Evolutionary conservation across 2,329 filamentous ascomycete species (phyloP).

Genomic region (Fusarium brachygibbosum): DNA sequence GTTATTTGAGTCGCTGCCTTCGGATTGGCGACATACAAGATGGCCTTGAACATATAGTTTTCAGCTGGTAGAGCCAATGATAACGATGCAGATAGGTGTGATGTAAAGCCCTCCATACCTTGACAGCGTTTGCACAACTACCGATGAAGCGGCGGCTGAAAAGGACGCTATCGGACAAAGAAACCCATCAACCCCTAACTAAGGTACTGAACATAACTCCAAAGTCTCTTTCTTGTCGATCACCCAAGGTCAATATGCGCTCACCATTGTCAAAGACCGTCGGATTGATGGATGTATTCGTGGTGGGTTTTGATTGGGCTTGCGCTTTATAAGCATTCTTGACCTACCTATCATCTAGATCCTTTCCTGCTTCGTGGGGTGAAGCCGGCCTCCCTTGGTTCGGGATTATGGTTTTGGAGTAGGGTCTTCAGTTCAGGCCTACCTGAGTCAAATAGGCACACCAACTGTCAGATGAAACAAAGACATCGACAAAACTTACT

Average conservation of each 20-base stretch:
- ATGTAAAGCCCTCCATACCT: not conserved
- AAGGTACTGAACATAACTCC: not conserved
- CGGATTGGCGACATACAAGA: not conserved
- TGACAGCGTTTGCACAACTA: not conserved
- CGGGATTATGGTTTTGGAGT: conserved; percentile 41
- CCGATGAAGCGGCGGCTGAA: not conserved
- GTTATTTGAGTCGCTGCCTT: not conserved
- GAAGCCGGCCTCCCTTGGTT: not conserved
- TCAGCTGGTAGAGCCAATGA: not conserved
- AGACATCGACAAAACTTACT: not conserved
- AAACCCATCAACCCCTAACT: not conserved
- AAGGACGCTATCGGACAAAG: not conserved
- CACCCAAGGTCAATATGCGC: not conserved
- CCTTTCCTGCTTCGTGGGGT: not conserved
- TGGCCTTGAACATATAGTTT: not conserved
- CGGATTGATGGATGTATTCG: not conserved
- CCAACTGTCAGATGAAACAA: not conserved
- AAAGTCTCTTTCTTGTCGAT: not conserved
- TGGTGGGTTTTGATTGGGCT: too few relatives aligned
- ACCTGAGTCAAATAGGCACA: not conserved
- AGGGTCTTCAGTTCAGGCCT: conserved; percentile 20
- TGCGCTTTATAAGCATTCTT: not conserved
- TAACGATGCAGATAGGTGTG: too few relatives aligned
- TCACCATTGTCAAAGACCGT: not conserved
- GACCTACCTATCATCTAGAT: not conserved